These are phyloP conservation scores for Bacterosira constricta DNA, from an alignment of 108 stramenopile species.

Conservation along the genomic window DNA sequence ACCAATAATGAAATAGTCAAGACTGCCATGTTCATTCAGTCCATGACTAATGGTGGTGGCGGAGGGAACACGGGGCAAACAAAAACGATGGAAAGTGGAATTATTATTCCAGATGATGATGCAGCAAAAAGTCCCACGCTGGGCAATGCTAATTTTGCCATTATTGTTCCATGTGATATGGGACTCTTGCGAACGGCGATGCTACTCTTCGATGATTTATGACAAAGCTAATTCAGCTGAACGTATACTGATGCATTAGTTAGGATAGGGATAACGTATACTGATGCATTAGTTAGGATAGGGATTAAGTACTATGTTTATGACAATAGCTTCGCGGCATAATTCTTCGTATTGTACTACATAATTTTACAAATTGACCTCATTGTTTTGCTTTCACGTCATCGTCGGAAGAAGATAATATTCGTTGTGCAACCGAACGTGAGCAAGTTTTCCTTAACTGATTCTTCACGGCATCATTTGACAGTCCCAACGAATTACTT, in stretches of 20 bases:
- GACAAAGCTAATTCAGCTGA: neutral
- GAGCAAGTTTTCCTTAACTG: slow-evolving; percentile 35
- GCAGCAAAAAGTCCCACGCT: neutral
- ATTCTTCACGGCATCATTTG: slow-evolving; percentile 14
- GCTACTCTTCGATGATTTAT: neutral
- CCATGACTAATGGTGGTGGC: slow-evolving; percentile 14
- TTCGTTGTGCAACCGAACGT: slow-evolving; percentile 19
- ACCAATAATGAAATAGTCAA: slow-evolving; percentile 32
- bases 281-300: neutral
- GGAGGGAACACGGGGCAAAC: slow-evolving; percentile 1
- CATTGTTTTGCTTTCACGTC: neutral
- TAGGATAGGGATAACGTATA: neutral
- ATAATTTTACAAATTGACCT: neutral
- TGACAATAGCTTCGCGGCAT: too few species aligned
- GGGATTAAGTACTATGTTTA: too few species aligned
- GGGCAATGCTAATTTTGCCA: neutral
- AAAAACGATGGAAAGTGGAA: slow-evolving; percentile 12
- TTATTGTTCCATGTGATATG: slow-evolving; percentile 28
- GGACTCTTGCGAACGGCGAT: slow-evolving; percentile 16
- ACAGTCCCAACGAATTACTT: slow-evolving; percentile 15
- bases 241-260: neutral
- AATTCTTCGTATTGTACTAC: too few species aligned
- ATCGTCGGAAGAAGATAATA: slow-evolving; percentile 2
- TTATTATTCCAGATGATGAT: slow-evolving; percentile 8
- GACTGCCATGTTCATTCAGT: slow-evolving; percentile 30